phyloP scores from a whole-genome alignment of 139 green algal genomes.

The Ulvella scutata region DNA sequence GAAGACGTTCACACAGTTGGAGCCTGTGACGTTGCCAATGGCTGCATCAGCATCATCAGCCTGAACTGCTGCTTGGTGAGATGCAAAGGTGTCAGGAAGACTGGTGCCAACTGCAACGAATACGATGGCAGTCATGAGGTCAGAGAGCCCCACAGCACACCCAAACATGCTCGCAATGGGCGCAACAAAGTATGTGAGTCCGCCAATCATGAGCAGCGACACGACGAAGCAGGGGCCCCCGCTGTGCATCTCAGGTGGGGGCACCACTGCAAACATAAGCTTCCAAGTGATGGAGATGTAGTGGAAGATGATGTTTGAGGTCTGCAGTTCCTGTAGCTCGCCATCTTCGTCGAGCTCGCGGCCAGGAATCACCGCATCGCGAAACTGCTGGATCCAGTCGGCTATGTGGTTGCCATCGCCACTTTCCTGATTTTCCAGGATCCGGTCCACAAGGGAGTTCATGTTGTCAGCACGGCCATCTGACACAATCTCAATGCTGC shows the following conservation, averaged over 20 bases:
- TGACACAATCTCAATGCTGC: neutral
- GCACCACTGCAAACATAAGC: slow-evolving; percentile 1
- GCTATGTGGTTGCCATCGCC: neutral
- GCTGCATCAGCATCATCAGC: slow-evolving; percentile 23
- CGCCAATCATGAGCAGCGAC: slow-evolving; percentile 8
- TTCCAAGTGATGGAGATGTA: slow-evolving; percentile 22
- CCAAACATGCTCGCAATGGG: slow-evolving; percentile 5
- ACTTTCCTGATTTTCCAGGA: neutral
- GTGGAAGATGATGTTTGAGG: slow-evolving; percentile 3
- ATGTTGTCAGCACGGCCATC: neutral
- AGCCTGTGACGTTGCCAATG: slow-evolving; percentile 32
- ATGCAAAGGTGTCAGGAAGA: slow-evolving; percentile 17
- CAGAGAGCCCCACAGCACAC: slow-evolving; percentile 9
- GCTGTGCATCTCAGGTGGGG: slow-evolving; percentile 6
- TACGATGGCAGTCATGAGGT: slow-evolving; percentile 11
- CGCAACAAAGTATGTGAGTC: neutral
- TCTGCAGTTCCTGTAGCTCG: neutral
- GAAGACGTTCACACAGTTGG: slow-evolving; percentile 28
- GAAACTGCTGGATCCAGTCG: slow-evolving; percentile 15
- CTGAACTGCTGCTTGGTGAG: slow-evolving; percentile 11
- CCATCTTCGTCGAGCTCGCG: slow-evolving; percentile 6
- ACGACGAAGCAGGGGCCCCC: slow-evolving; percentile 7
- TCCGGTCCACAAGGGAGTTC: neutral
- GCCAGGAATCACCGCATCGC: slow-evolving; percentile 4
- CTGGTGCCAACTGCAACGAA: slow-evolving; percentile 15